A percentile compares a stretch with the other conserved stretches of the same genome.
phyloP scores from a whole-genome alignment of 768 basidiomycete genomes.

The Rhodotorula kratochvilovae region DNA sequence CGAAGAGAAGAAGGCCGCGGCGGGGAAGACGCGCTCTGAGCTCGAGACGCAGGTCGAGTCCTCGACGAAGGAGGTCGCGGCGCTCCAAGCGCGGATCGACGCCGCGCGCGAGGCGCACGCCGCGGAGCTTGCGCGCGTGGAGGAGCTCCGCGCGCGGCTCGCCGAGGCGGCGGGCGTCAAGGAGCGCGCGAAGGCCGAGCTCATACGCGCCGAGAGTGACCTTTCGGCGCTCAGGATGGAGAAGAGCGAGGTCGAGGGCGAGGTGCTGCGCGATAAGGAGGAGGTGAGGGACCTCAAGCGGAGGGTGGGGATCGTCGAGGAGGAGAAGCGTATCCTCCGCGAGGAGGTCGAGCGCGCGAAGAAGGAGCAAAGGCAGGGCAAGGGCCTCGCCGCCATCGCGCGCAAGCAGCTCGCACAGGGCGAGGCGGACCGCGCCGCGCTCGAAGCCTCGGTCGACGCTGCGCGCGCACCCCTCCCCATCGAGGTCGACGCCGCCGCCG shows the following conservation, averaged over 20 bases:
- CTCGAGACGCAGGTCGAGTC: constrained; percentile 63
- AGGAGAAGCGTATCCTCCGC: constrained; percentile 67
- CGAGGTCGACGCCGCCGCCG: not conserved
- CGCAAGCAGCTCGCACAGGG: constrained; percentile 85
- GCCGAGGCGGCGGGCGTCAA: constrained; percentile 55
- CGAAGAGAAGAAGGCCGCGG: constrained; percentile 65
- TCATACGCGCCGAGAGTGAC: constrained; percentile 87
- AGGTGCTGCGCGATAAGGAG: constrained; percentile 85
- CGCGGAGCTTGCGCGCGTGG: constrained; percentile 61
- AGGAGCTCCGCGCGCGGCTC: constrained; percentile 56
- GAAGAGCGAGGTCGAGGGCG: constrained; percentile 84
- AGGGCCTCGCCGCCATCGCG: constrained; percentile 86
- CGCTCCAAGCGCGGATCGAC: constrained; percentile 75
- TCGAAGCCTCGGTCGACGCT: constrained; percentile 56
- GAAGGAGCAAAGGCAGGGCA: constrained; percentile 94
- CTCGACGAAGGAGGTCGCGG: constrained; percentile 69
- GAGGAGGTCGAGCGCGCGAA: constrained; percentile 75
- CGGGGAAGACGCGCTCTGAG: constrained; percentile 58
- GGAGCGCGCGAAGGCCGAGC: constrained; percentile 64
- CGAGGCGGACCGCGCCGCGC: constrained; percentile 68
- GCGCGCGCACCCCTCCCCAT: constrained; percentile 52
- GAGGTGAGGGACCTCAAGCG: constrained; percentile 80
- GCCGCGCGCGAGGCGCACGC: constrained; percentile 80
- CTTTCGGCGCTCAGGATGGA: constrained; percentile 80
- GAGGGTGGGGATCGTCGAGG: constrained; percentile 72